Evolutionary conservation across 1,284 basidiomycete genomes (phyloP), one percentile per base, ranked within the genome.

Genomic region (Trichosporon sp.): DNA sequence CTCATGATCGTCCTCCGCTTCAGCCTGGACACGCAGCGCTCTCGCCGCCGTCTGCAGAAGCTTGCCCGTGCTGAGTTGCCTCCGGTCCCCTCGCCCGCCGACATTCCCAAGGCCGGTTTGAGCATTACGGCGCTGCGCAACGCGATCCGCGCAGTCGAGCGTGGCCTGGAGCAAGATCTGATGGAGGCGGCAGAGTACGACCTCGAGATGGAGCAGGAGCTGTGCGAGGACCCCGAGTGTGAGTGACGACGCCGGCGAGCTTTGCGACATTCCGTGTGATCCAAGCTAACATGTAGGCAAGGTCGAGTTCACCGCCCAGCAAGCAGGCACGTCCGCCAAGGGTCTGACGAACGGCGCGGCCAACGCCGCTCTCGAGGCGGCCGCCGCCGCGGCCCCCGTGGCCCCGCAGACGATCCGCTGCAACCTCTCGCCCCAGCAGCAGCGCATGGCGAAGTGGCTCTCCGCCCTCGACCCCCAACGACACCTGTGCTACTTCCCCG

Each of bases 401-500:
- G 37, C 56, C n/a, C 65, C 68, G 36, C 61, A 63, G 11, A 67
- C 62, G n/a, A 62, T 72, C 46, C 67, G 72, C 52, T 64, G 74
- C 9, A 52, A 65, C 27, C 60, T 76, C 61, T 75, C 68, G 14
- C 71, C 73, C 27, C 63, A 63, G 29, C 78, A 80, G 64, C 57
- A 69, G 23, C 61, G 73, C 31, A 78, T 80, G 73, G 68, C 70
- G 13, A 27, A 66, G 32, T 76, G 75, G 72, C 69, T 80, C 27
- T 76, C 75, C 60, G 60, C 66, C 5, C 66, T 78, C 59, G 65
- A 70, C 14, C 60, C 71, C n/a, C 58, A 62, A 23, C 77, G 77
- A 56, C 68, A 72, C 63, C 56, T 77, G n/a, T 71, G 70, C 34
- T 80, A 74, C 74, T 75, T 74, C 64, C 77, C 78, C 11, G 71